Conservation (phyloP, 768 basidiomycete genomes). For the Auriscalpium microsporum region DNA sequence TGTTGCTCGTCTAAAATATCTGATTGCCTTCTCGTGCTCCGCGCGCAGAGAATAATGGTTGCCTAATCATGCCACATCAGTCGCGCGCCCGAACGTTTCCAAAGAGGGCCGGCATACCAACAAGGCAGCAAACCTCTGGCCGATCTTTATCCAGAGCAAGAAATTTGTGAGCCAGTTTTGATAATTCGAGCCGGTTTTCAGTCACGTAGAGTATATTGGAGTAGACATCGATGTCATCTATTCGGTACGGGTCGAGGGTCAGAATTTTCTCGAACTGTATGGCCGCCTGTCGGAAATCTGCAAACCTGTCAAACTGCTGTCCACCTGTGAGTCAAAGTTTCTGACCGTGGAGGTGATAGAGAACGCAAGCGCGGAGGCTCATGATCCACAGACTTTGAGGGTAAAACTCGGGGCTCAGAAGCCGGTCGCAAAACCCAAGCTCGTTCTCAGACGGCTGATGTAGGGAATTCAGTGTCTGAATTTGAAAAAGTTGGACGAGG, state of each 20-base stretch:
- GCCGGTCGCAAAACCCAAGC: constrained; percentile 68
- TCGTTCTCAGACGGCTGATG: constrained; percentile 86
- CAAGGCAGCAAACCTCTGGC: constrained; percentile 92
- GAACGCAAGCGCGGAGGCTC: constrained; percentile 75
- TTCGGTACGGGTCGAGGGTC: constrained; percentile 71
- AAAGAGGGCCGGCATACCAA: constrained; percentile 49
- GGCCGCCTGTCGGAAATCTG: constrained; percentile 87
- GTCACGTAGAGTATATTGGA: constrained; percentile 97
- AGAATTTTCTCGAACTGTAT: constrained; percentile 79
- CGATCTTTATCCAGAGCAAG: constrained; percentile 83
- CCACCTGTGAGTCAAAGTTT: constrained; percentile 18
- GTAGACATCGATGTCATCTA: constrained; percentile 93
- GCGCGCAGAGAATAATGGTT: constrained; percentile 92
- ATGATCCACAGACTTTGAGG: constrained; percentile 79
- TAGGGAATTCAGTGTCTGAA: constrained; percentile 83
- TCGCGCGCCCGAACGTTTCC: background rate
- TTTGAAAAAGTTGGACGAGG: constrained; percentile 67
- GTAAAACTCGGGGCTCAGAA: constrained; percentile 65
- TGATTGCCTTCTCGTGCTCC: constrained; percentile 93
- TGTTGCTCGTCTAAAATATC: constrained; percentile 91
- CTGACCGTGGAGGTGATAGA: constrained; percentile 85
- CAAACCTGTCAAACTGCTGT: constrained; percentile 1
- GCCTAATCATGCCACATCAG: constrained; percentile 38
- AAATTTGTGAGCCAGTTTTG: constrained; percentile 87
- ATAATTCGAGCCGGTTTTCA: constrained; percentile 80